These are phyloP conservation scores for Amanita polypyramis DNA, from an alignment of 768 basidiomycete species.

Conservation along the genomic window DNA sequence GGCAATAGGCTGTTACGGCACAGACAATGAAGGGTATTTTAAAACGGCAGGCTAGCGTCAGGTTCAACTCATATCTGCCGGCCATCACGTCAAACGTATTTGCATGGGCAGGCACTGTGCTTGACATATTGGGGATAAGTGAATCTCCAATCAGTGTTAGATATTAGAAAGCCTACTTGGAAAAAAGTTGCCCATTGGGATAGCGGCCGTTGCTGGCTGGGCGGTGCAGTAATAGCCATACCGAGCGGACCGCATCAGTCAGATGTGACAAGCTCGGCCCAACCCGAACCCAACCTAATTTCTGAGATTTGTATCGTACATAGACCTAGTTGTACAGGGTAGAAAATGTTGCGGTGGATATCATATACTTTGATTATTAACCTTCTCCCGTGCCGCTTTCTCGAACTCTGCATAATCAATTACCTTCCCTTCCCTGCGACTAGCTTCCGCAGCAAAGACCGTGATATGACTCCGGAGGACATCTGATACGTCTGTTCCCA, in stretches of 20 bases:
- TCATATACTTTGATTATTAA: constrained; percentile 5
- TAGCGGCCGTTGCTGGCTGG: no score
- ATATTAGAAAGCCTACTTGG: no score
- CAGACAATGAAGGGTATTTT: background rate
- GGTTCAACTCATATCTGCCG: background rate
- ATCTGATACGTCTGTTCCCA: constrained; percentile 60
- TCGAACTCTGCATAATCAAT: constrained; percentile 66
- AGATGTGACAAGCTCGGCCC: no score
- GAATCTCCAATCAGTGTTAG: no score
- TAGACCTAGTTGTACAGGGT: no score
- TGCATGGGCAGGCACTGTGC: background rate
- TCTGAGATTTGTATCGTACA: no score
- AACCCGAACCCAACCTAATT: no score
- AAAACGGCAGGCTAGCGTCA: no score
- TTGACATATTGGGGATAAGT: no score
- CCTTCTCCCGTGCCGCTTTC: constrained; percentile 27
- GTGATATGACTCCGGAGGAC: constrained; percentile 71
- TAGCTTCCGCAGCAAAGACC: constrained; percentile 82
- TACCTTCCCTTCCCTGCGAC: constrained; percentile 56
- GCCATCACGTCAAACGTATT: background rate
- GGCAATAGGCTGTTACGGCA: constrained; percentile 3
- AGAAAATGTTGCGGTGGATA: background rate
- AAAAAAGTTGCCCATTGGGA: no score
- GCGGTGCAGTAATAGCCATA: no score
- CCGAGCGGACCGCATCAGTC: no score